Evolutionary conservation across 2,329 filamentous ascomycete species (phyloP), one percentile per base, ranked within the genome.

Genomic region (Colletotrichum tropicale): DNA sequence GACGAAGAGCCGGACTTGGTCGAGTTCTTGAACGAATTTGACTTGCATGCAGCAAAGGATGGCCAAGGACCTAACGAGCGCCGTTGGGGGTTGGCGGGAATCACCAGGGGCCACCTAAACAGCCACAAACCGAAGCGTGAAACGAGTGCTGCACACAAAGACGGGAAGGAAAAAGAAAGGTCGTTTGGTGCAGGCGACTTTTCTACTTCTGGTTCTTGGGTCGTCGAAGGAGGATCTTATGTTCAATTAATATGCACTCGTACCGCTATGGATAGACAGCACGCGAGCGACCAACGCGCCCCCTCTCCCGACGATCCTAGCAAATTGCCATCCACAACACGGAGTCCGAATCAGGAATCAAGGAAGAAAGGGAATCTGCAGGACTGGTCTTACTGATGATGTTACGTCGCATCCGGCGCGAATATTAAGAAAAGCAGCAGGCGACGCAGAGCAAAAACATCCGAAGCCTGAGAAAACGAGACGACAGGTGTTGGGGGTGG

Each of bases 51-150:
- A 32, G 58, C 38, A 16, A 36, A 52, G 56, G 5, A 48, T n/a
- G 64, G 70, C 30, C 56, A 43, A 69, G 5, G 58, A 58, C 15
- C 48, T 30, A 48, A 65, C 18, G 16, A 65, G 48, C 71, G 66
- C 58, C 71, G 43, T 34, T 65, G 24, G 43, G 13, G 43, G 34
- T 58, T 64, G 36, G 32, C 26, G 38, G 26, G 32, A 70, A 62
- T 43, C 71, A 55, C 55, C 21, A 75, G 36, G 26, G 67, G 30
- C 38, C 24, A 52, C 24, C 43, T 38, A 56, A 56, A 68, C 52
- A 73, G 73, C 62, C 69, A 75, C 71, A 66, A 52, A 24, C 62
- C 55, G 66, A 43, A 64, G 69, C 38, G 68, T 72, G 62, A 75
- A 75, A 75, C 72, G 28, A 26, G 62, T 28, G 69, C 26, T 52